These are phyloP conservation scores for Yamadazyma phyllophila DNA, from an alignment of 805 yeast genomes.

Conservation along the genomic window DNA sequence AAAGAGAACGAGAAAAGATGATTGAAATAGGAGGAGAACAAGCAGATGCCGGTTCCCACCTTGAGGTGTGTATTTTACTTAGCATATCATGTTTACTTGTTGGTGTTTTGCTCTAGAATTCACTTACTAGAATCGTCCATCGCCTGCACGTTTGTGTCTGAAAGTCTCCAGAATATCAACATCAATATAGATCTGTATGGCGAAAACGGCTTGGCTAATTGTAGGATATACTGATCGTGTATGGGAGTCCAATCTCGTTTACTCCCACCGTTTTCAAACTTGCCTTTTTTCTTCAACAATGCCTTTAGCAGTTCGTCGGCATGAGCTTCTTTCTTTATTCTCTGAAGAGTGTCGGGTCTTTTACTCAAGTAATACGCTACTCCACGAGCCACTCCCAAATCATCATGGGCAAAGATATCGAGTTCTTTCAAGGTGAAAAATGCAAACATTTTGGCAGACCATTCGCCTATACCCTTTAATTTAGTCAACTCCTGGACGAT, in stretches of 20 bases:
- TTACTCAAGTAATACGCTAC: constrained; percentile 58
- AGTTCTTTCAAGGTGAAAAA: constrained; percentile 63
- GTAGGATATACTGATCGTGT: constrained; percentile 56
- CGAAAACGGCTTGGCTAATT: constrained; percentile 53
- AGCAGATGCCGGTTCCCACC: neutral
- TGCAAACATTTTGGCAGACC: constrained; percentile 90
- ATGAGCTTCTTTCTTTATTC: constrained; percentile 35
- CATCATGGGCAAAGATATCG: constrained; percentile 75
- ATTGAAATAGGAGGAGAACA: constrained; percentile 34
- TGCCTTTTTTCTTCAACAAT: constrained; percentile 35
- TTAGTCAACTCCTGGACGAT: constrained; percentile 47
- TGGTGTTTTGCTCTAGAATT: neutral
- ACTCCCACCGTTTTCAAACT: constrained; percentile 32
- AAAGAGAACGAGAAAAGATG: constrained; percentile 11
- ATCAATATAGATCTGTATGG: constrained; percentile 71
- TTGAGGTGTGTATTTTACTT: neutral
- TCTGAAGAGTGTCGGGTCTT: constrained; percentile 48
- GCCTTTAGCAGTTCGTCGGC: constrained; percentile 32
- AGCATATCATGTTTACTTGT: neutral
- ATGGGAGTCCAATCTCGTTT: constrained; percentile 65
- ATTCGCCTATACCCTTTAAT: constrained; percentile 73
- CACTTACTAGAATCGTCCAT: constrained; percentile 19
- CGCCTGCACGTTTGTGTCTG: constrained; percentile 55
- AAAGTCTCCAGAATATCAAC: constrained; percentile 71
- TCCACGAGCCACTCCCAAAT: constrained; percentile 84